Conservation (phyloP, 352 stramenopile species). For the Phytophthora citrophthora region DNA sequence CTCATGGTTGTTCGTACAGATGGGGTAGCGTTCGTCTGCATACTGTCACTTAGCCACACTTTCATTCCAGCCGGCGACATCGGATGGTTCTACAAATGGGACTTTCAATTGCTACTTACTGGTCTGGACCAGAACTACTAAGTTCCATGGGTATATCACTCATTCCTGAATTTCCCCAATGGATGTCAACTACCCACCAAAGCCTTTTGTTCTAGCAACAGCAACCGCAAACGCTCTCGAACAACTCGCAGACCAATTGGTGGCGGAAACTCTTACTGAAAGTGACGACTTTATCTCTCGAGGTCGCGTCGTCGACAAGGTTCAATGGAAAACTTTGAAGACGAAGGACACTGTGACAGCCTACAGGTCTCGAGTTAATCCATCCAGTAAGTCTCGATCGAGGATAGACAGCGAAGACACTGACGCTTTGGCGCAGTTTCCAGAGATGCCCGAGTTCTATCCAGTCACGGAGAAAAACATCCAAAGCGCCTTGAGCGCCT, state of each 20-base stretch:
- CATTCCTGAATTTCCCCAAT: constrained; percentile 2
- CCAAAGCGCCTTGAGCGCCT: constrained; percentile 10
- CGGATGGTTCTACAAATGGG: background rate
- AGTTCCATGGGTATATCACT: no score
- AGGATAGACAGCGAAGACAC: constrained; percentile 21
- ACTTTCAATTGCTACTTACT: background rate
- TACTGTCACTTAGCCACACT: background rate
- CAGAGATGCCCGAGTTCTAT: constrained; percentile 32
- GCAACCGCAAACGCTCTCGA: background rate
- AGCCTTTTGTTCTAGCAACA: background rate
- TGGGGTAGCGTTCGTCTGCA: background rate
- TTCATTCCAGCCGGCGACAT: constrained; percentile 3
- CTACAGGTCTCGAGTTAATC: constrained; percentile 38
- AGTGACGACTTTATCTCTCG: constrained; percentile 53
- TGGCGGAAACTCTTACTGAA: background rate
- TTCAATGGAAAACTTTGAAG: constrained; percentile 55
- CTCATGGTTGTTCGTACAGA: background rate
- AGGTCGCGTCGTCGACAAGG: constrained; percentile 31
- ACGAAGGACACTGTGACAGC: constrained; percentile 47
- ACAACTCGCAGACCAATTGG: background rate
- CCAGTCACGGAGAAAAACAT: constrained; percentile 16
- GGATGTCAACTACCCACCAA: background rate
- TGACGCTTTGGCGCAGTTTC: constrained; percentile 23
- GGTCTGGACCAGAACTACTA: background rate
- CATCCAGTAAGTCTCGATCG: constrained; percentile 1